These are phyloP conservation scores for Colletotrichum cereale DNA, from an alignment of 2,329 filamentous ascomycete genomes.

Conservation along the genomic window DNA sequence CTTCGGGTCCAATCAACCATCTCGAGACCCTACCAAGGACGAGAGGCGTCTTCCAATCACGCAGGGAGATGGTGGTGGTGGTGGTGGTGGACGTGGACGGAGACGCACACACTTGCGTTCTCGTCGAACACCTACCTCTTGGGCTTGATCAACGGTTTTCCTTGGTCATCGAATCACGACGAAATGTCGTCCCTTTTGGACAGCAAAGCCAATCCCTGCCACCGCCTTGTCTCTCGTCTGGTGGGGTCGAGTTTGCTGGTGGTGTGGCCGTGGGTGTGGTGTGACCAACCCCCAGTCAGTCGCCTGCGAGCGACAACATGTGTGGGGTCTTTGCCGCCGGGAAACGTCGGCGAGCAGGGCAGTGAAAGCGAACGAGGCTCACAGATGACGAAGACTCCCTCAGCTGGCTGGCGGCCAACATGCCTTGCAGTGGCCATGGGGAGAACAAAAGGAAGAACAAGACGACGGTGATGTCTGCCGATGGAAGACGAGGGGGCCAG, in stretches of 20 bases:
- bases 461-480: conserved; percentile 1
- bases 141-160: conserved; percentile 18
- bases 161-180: conserved; percentile 25
- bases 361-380: conserved; percentile 38
- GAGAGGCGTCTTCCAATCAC: conserved; percentile 28
- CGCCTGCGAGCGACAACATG: conserved; percentile 14
- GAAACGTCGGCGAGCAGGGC: conserved; percentile 28
- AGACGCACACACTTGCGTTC: conserved; percentile 35
- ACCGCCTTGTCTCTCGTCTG: conserved; percentile 31
- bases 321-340: conserved; percentile 34
- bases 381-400: conserved; percentile 34
- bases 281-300: conserved; percentile 35
- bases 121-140: conserved; percentile 9
- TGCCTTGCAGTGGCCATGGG: conserved; percentile 20
- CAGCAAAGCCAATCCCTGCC: conserved; percentile 30
- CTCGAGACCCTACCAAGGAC: conserved; percentile 15
- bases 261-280: conserved; percentile 35
- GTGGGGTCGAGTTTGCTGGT: conserved; percentile 39
- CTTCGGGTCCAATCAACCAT: conserved; percentile 33
- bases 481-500: conserved; percentile 4
- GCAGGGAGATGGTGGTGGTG: conserved; percentile 7
- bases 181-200: conserved; percentile 23
- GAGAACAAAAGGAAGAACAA: neutral
- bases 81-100: neutral
- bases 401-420: conserved; percentile 21